Base-by-base conservation (phyloP, 371 early-diverging fungal genomes). In the Vairimorpha ceranae region DNA sequence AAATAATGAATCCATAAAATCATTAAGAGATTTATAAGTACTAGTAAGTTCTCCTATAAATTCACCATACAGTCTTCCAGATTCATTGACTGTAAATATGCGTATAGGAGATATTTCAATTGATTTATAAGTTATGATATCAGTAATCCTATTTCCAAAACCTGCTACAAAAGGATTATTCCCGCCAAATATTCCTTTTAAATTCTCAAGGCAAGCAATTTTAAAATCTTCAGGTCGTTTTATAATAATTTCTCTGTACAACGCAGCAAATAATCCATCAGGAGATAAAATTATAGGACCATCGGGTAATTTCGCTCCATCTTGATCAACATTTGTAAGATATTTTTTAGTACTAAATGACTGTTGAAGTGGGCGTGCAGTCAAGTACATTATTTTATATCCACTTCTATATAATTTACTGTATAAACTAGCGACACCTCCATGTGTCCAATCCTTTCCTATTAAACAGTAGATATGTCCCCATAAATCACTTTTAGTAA, bases 361-460 rank as follows among this genome's bases (percentile, higher is more conserved):
- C 81, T 96, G 96, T 0, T 95, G 95, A 78, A 98, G 93, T 0
- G 98, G 93, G 23, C 98, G 85, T 17, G 91, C 89, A 0, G 96
- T 94, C 77, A 98, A 83, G 82, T 98, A 98, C 36, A 98, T 77
- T 45, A 98, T 89, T 77, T 92, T 88, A 80, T 95, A 98, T 0
- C 94, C 95, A 82, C 96, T 96, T 65, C 88, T 90, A 29, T 77
- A 82, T 71, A 98, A 93, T 79, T 91, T 92, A 7, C 92, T 91
- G 84, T 92, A 96, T 38, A 97, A 86, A 69, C 90, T 89, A 54
- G 97, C 96, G 2, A 98, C 91, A 8, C 97, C 96, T 10, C 86
- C 80, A 80, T 97, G 97, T 2, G 96, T 95, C 95, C 95, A 97
- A 83, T 98, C 98, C 80, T 89, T 90, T 33, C 98, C 97, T 43